Conservation (phyloP, 495 filamentous ascomycete genomes). For the Trichocladium antarcticum region DNA sequence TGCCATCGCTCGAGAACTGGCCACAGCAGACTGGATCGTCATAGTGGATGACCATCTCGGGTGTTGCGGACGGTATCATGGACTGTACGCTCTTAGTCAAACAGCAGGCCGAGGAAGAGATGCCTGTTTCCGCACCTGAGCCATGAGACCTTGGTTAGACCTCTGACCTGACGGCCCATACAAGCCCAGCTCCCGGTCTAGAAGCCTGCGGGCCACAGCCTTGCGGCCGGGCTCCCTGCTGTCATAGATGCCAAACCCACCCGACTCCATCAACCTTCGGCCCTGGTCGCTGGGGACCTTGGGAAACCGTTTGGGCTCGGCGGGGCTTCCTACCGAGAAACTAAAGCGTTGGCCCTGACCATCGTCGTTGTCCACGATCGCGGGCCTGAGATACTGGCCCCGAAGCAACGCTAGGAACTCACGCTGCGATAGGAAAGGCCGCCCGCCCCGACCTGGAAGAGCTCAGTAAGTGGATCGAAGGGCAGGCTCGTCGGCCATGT, state of each 20-base stretch:
- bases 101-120: neutral
- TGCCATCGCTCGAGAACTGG: conserved; percentile 92
- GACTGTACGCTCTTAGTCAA: conserved; percentile 31
- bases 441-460: conserved; percentile 17
- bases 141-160: conserved; percentile 51
- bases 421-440: conserved; percentile 28
- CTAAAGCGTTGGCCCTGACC: neutral
- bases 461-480: conserved; percentile 8
- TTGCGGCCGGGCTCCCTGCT: conserved; percentile 40
- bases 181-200: conserved; percentile 70
- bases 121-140: conserved; percentile 6
- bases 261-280: conserved; percentile 63
- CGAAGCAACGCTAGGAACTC: conserved; percentile 41
- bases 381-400: conserved; percentile 30
- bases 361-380: conserved; percentile 26
- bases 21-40: conserved; percentile 81
- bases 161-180: conserved; percentile 41
- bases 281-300: conserved; percentile 71
- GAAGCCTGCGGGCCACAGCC: conserved; percentile 52
- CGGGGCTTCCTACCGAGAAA: conserved; percentile 20
- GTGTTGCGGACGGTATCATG: conserved; percentile 58
- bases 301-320: conserved; percentile 46
- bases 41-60: conserved; percentile 84
- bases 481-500: neutral
- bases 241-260: conserved; percentile 59